These are phyloP conservation scores for Spirogloea muscicola DNA, from an alignment of 139 green algal species.

Conservation along the genomic window DNA sequence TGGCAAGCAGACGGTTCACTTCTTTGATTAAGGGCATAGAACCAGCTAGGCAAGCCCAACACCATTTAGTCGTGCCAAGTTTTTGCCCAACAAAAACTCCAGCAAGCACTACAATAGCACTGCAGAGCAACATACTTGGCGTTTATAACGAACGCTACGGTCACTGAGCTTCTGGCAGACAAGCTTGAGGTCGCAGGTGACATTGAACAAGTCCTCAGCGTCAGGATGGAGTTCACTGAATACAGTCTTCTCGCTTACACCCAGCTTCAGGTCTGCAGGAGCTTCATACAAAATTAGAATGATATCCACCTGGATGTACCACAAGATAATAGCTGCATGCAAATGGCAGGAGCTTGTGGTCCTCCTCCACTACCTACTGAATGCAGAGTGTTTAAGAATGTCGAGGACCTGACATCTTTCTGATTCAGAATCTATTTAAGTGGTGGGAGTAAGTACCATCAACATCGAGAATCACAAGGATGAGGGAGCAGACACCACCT, in stretches of 20 bases:
- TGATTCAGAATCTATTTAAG: too few relatives aligned
- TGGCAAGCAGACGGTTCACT: slow-evolving; percentile 12
- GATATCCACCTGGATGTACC: too few relatives aligned
- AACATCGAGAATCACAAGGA: too few relatives aligned
- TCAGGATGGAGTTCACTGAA: slow-evolving; percentile 68
- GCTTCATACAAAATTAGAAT: too few relatives aligned
- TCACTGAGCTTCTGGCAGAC: slow-evolving; percentile 28
- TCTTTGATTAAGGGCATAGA: neutral
- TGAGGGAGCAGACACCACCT: too few relatives aligned
- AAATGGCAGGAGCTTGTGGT: too few relatives aligned
- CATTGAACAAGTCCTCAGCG: slow-evolving; percentile 58
- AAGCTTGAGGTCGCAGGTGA: slow-evolving; percentile 26
- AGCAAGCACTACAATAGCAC: too few relatives aligned
- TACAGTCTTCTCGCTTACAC: slow-evolving; percentile 55
- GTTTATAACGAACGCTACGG: slow-evolving; percentile 15
- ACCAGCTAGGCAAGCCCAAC: neutral
- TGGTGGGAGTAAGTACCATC: too few relatives aligned
- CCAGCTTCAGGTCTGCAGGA: slow-evolving; percentile 51
- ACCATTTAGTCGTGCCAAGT: neutral
- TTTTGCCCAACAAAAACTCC: too few relatives aligned
- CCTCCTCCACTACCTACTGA: too few relatives aligned
- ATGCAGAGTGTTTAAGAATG: too few relatives aligned
- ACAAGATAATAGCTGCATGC: slow-evolving; percentile 5
- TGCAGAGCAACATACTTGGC: slow-evolving; percentile 34
- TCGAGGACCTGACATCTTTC: too few relatives aligned